Base-by-base conservation (phyloP, 495 filamentous ascomycete genomes). In the Neurospora hispaniola region DNA sequence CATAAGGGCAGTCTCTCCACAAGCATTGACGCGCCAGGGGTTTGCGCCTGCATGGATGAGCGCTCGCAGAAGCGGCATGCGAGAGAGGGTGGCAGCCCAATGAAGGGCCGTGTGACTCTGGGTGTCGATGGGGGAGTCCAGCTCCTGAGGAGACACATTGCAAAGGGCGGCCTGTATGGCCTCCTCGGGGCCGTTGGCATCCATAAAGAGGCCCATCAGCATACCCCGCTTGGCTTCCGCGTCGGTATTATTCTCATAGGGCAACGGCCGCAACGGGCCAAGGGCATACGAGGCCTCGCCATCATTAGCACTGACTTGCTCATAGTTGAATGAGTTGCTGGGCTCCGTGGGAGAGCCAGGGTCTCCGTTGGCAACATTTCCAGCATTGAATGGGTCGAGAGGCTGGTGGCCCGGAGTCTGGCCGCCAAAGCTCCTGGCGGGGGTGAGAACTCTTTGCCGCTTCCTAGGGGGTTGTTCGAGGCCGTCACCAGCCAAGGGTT, bases 61-160 rank as follows among this genome's bases (percentile, higher is more conserved):
- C 3, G 93, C 89, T 71, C 92, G 87, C 44, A 97, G 81, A 8
- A 98, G 85, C 11, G 91, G 87, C 78, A 95, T 88, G 27, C 93
- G 90, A n/a, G 92, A 93, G 68, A 98, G 86, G 46, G 95, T 97
- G 11, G 96, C 94, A n/a, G 95, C 96, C 96, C 96, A 99, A 77
- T 97, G 95, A 41, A 99, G 85, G 31, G 96, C 93, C 71, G 92
- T 97, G 79, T 97, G 94, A 31, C 90, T 89, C 71, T 92, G 92
- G 6, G 89, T 84, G 77, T 99, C 96, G 71, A 99, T 90, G 10
- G 96, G 95, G 40, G 93, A 88, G 77, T 99, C 96, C 40, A 98
- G 88, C 71, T 98, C 94, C 35, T 91, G 85, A 1, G 91, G 88
- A n/a, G 89, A 89, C 70, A 99, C 83, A 42, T 80, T 83, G 70